phyloP scores from a whole-genome alignment of 1,284 basidiomycete species.

The Apiotrichum veenhuisii region DNA sequence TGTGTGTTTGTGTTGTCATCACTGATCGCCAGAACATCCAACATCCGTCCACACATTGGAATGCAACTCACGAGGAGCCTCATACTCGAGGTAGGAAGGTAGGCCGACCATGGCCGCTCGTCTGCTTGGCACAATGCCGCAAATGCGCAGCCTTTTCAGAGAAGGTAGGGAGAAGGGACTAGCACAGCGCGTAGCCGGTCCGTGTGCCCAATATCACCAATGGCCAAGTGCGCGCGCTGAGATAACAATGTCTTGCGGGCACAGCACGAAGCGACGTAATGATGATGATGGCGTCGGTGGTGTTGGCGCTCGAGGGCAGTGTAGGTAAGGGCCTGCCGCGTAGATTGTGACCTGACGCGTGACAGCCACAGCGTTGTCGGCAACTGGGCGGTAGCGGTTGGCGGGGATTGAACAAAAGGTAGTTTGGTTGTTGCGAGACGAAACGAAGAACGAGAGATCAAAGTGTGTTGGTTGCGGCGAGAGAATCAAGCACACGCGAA shows the following conservation, averaged over 20 bases:
- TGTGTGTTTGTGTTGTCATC: neutral
- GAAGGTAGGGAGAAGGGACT: too few species aligned
- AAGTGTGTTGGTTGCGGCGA: neutral
- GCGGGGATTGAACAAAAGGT: too few species aligned
- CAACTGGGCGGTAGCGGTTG: neutral
- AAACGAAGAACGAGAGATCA: too few species aligned
- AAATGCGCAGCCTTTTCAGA: neutral
- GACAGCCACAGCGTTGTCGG: neutral
- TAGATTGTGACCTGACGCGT: neutral
- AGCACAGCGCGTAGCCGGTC: too few species aligned
- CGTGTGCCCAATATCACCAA: too few species aligned
- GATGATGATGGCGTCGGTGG: too few species aligned
- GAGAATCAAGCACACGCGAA: too few species aligned
- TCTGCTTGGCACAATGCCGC: neutral
- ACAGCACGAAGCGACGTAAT: too few species aligned
- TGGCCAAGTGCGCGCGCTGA: too few species aligned
- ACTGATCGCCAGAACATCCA: neutral
- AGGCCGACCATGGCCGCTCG: conserved; percentile 21
- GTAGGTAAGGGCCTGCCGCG: too few species aligned
- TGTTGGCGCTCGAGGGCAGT: too few species aligned
- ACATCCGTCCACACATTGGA: neutral
- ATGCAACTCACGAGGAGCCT: conserved; percentile 24
- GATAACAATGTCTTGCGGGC: too few species aligned
- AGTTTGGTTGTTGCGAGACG: neutral
- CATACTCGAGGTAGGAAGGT: conserved; percentile 26